A percentile compares a stretch with the other conserved stretches of the same genome.
Conservation (phyloP, 1,284 basidiomycete genomes). For the Grifola frondosa region DNA sequence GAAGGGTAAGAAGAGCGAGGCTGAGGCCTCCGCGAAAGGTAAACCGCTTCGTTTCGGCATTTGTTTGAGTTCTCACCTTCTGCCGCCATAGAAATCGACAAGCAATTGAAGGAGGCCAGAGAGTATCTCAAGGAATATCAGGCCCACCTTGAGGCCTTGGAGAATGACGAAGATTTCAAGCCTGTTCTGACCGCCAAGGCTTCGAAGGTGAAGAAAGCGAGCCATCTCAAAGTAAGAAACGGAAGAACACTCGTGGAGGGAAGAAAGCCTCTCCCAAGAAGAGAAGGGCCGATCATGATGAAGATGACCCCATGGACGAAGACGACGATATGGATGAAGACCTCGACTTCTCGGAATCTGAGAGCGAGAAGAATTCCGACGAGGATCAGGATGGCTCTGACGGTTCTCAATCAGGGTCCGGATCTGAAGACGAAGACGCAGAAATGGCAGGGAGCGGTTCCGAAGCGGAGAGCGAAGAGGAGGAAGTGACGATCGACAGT, state of each 20-base stretch:
- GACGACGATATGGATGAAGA: conserved; percentile 32
- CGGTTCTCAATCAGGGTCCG: conserved; percentile 3
- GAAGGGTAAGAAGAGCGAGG: conserved; percentile 42
- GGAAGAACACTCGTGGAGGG: conserved; percentile 44
- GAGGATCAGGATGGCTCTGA: conserved; percentile 24
- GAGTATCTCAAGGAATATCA: conserved; percentile 42
- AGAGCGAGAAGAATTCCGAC: conserved; percentile 12
- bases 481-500: conserved; percentile 45
- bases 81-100: conserved; percentile 35
- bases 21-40: conserved; percentile 46
- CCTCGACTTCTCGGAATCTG: conserved; percentile 22
- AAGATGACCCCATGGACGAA: conserved; percentile 27
- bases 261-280: conserved; percentile 47
- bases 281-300: conserved; percentile 30
- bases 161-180: conserved; percentile 44
- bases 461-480: conserved; percentile 30
- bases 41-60: neutral
- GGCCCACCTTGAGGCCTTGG: conserved; percentile 46
- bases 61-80: conserved; percentile 1
- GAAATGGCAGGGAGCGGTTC: conserved; percentile 25
- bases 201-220: conserved; percentile 18
- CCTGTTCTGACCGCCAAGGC: conserved; percentile 40
- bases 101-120: conserved; percentile 41
- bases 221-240: conserved; percentile 41
- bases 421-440: conserved; percentile 5